Evolutionary conservation across 2,329 filamentous ascomycete species (phyloP), one percentile per base, ranked within the genome.

Genomic region (Hypoxylon sp.): DNA sequence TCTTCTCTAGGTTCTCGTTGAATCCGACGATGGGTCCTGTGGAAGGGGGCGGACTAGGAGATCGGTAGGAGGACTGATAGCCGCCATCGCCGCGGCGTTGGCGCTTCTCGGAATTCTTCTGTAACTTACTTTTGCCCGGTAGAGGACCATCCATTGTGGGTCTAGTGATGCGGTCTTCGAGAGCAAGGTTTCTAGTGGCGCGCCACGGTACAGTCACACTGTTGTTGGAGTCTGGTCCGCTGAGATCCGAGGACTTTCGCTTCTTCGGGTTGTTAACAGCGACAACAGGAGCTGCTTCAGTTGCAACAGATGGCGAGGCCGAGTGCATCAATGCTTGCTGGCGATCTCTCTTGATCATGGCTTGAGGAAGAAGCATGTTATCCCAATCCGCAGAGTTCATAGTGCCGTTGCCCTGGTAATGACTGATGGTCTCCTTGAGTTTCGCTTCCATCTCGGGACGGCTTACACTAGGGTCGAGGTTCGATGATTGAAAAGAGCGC

Each of bases 1-100:
- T 87, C 79, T 99, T 99, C 74, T 97, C 93, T 63, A 97, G 78
- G 16, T 79, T 81, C 71, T 91, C 83, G 70, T 88, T 93, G 34
- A 89, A 90, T 61, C 94, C 94, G 53, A 97, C 82, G 23, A 97
- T 87, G 7, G 94, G 94, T 25, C 84, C 86, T 46, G 79, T 73
- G 46, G 78, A 71, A 60, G 83, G 75, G 63, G 78, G 77, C 15
- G 83, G 82, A 40, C 78, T 83, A 8, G 81, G 79, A 20, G 81
- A 81, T 56, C 76, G 74, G 60, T 80, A 78, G 9, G 77, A 71
- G 7, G 78, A 77, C 63, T 80, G 81, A 67, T 84, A 86, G 55
- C 82, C 81, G 58, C 75, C 81, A 62, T 93, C 87, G 73, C 96
- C 96, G 63, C 94, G 90, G 67, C 90, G 90, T 71, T 88, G 89